Base-by-base conservation (phyloP, 257 asterid genomes). In the Solanum appendiculatum region DNA sequence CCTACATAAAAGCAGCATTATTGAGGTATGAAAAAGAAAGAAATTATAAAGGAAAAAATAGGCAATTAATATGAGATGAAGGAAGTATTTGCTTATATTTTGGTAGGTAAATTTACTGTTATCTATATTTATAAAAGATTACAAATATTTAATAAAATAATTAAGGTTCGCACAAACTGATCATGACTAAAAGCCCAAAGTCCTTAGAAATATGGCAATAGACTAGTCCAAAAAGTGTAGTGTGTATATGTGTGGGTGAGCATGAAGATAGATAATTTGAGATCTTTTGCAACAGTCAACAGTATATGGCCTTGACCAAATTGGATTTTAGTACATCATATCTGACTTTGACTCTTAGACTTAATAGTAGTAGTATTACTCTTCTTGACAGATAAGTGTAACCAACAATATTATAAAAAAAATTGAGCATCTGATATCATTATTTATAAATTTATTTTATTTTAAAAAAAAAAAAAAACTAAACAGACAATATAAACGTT, bases 111-210 rank as follows among this genome's bases (percentile, higher is more conserved):
- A 34, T 5, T 34, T 5, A 15, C 10, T 33, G 2, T 1, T 69
- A 0, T 15, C 0, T 8, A 0, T 69, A 6, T 9, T 72, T 0
- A 25, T 20, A n/a, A 1, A 6, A 73, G 3, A n/a, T 37, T 0
- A 3, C 1, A 7, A 6, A 6, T 74, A n/a, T 13, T 13, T 1
- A 6, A 6, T 2, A 4, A 75, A 75, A 75, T 75, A 75, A 25
- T 40, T 5, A 11, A 23, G 6, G 1, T 10, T 1, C 5, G 7
- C 9, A 21, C 12, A 74, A n/a, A 4, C 1, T 72, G 14, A 34
- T 6, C 8, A 63, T 1, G 1, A 11, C 10, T 0, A 12, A 68
- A 73, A 36, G 48, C 36, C 81, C 20, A 20, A 21, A 73, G 20
- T 21, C 51, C 82, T 73, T 11, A 36, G 6, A 23, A 16, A 4